Conservation (phyloP, 345 rosid genomes). For the Gossypium anomalum region DNA sequence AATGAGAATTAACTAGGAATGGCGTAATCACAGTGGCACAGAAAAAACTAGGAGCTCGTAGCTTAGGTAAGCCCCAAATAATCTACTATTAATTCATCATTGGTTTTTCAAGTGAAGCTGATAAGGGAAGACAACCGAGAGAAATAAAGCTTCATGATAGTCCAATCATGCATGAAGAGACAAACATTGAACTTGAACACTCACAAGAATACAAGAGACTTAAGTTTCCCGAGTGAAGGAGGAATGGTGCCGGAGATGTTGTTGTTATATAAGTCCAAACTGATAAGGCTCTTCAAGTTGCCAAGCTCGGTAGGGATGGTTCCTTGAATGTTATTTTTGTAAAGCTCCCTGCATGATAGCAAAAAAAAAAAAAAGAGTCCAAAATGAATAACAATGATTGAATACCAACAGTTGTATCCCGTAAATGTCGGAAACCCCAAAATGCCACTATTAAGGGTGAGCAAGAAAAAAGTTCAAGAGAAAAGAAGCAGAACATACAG, state of each 20-base stretch:
- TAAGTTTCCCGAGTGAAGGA: slow-evolving; percentile 66
- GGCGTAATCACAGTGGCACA: neutral
- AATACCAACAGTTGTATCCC: neutral
- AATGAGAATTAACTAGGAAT: neutral
- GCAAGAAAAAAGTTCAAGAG: neutral
- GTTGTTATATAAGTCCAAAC: slow-evolving; percentile 96
- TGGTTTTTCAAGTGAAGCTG: neutral
- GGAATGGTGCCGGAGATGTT: slow-evolving; percentile 82
- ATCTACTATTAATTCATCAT: neutral
- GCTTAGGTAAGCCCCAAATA: neutral
- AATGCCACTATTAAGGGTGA: neutral
- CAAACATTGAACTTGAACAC: slow-evolving; percentile 22
- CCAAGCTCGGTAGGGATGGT: slow-evolving; percentile 77
- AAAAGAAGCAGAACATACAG: slow-evolving; percentile 48
- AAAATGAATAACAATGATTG: neutral
- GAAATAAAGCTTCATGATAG: neutral
- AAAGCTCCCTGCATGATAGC: slow-evolving; percentile 64
- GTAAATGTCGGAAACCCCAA: neutral
- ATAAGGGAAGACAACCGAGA: neutral
- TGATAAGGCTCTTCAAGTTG: slow-evolving; percentile 79
- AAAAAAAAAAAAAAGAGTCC: slow-evolving; percentile 13
- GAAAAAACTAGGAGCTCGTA: neutral
- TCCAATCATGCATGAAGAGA: neutral
- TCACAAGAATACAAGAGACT: slow-evolving; percentile 88
- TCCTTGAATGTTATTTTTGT: slow-evolving; percentile 86